A percentile compares a stretch with the other conserved stretches of the same genome.
Evolutionary conservation across 768 basidiomycete genomes (phyloP).

Genomic region (Mycena amicta): DNA sequence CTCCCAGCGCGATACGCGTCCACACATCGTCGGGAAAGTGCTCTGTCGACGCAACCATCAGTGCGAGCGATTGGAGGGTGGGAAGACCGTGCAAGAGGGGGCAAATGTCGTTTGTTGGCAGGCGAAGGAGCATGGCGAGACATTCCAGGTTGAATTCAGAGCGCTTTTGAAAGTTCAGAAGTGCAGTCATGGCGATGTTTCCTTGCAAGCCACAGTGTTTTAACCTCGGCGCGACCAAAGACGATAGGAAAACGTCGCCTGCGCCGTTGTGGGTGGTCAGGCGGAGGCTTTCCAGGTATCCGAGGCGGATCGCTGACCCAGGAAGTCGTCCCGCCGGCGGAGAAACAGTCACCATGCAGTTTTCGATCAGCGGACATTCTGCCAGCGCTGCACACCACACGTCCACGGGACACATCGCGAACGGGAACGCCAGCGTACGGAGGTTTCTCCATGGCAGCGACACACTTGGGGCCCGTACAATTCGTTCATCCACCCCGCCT

Average conservation of each 20-base stretch:
- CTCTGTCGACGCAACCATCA: neutral
- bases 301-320: neutral
- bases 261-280: neutral
- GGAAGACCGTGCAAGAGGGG: neutral
- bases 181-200: neutral
- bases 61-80: neutral
- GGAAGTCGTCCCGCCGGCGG: neutral
- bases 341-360: neutral
- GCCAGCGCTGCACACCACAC: neutral
- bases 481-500: neutral
- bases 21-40: neutral
- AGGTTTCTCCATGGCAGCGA: neutral
- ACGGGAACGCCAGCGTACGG: neutral
- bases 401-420: neutral
- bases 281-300: neutral
- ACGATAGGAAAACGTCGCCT: neutral
- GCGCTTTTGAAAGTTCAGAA: neutral
- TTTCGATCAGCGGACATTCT: neutral
- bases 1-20: neutral
- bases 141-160: neutral
- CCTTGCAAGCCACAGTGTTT: neutral
- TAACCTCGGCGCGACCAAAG: neutral
- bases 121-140: neutral
- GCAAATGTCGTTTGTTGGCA: neutral
- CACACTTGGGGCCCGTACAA: neutral